phyloP scores from a whole-genome alignment of 1,284 basidiomycete genomes.

The Sanghuangporus baumii region DNA sequence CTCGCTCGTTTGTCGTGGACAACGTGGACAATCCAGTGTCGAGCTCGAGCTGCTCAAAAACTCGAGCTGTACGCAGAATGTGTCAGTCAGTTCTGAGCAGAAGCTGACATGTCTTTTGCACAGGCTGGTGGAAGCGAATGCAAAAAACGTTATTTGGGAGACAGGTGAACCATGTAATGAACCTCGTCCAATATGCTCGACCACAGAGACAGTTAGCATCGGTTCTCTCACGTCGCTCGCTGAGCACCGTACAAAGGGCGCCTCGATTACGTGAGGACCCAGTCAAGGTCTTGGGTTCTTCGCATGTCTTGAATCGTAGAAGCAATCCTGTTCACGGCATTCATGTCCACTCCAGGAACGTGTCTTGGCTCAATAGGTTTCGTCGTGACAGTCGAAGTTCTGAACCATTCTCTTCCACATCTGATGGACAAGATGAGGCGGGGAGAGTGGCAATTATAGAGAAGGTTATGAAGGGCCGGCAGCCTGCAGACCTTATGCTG shows the following conservation, averaged over 20 bases:
- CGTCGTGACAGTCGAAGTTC: conserved; percentile 22
- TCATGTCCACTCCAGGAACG: conserved; percentile 12
- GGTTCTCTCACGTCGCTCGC: conserved; percentile 17
- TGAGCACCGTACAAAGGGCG: conserved; percentile 17
- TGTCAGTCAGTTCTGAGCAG: background rate
- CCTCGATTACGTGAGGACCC: conserved; percentile 23
- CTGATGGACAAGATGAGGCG: conserved; percentile 59
- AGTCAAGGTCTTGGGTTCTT: background rate
- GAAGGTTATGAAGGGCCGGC: conserved; percentile 75
- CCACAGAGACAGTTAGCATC: background rate
- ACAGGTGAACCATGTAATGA: conserved; percentile 16
- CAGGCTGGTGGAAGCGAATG: conserved; percentile 7
- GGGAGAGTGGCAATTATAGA: conserved; percentile 69
- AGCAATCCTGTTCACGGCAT: background rate
- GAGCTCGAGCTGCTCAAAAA: background rate
- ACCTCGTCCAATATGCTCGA: conserved; percentile 2
- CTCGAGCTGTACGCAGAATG: background rate
- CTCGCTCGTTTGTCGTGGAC: background rate
- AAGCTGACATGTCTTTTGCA: background rate
- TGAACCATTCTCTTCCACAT: conserved; percentile 21
- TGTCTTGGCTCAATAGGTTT: conserved; percentile 28
- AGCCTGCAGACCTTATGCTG: conserved; percentile 76
- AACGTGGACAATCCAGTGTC: background rate
- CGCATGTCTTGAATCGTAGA: background rate
- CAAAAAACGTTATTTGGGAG: conserved; percentile 2